These are phyloP conservation scores for Aspergillus viridinutans DNA, from an alignment of 2,329 filamentous ascomycete genomes.

Conservation along the genomic window DNA sequence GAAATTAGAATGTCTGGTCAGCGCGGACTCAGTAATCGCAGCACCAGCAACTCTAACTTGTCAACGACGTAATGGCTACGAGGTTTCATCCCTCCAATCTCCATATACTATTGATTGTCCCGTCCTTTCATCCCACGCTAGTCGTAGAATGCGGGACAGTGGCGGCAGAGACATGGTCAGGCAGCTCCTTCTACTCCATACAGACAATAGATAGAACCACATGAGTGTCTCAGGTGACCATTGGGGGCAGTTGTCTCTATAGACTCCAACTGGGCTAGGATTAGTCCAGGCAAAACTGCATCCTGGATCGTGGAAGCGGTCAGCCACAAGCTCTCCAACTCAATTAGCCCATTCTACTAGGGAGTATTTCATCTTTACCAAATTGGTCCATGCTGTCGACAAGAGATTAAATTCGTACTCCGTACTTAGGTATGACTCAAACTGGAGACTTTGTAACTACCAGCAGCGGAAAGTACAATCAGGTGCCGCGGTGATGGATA, in stretches of 20 bases:
- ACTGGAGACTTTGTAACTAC: conserved; percentile 9
- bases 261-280: background rate
- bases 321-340: background rate
- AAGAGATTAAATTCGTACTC: too few relatives aligned
- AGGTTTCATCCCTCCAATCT: background rate
- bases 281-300: background rate
- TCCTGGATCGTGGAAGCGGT: background rate
- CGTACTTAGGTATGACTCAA: background rate
- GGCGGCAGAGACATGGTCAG: background rate
- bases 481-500: conserved; percentile 37
- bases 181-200: background rate
- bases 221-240: background rate
- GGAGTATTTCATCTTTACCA: too few relatives aligned
- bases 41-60: background rate
- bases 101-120: background rate
- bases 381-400: too few relatives aligned
- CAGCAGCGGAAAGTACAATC: conserved; percentile 29
- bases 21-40: background rate
- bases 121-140: background rate
- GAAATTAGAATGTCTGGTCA: background rate
- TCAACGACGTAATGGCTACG: background rate
- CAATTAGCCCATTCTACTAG: too few relatives aligned
- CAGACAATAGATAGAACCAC: background rate
- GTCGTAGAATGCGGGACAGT: background rate
- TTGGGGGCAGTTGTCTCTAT: background rate